phyloP scores from a whole-genome alignment of 2,329 filamentous ascomycete species.

The Aspergillus chevalieri region DNA sequence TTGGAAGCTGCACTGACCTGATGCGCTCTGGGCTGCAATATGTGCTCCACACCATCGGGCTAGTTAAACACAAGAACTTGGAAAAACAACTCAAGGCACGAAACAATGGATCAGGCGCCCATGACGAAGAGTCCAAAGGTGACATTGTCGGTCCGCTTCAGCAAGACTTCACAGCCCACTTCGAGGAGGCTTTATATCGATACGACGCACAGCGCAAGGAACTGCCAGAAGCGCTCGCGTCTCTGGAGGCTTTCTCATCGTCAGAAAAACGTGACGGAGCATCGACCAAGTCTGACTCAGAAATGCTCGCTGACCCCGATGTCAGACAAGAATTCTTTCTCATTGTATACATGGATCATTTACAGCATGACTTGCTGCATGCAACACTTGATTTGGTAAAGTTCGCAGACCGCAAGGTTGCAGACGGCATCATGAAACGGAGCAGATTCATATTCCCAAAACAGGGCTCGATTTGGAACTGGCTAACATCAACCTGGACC shows the following conservation, averaged over 20 bases:
- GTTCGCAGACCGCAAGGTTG: conserved; percentile 59
- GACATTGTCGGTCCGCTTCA: conserved; percentile 51
- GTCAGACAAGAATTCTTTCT: conserved; percentile 57
- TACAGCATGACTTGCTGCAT: conserved; percentile 53
- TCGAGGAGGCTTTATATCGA: conserved; percentile 46
- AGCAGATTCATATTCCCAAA: conserved; percentile 59
- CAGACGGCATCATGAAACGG: conserved; percentile 57
- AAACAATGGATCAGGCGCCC: conserved; percentile 18
- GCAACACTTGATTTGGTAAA: conserved; percentile 57
- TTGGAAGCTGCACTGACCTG: conserved; percentile 57
- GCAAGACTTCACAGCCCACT: conserved; percentile 46
- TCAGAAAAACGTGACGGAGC: conserved; percentile 31
- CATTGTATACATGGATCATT: conserved; percentile 56
- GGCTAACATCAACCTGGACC: conserved; percentile 32
- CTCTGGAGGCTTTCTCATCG: conserved; percentile 19
- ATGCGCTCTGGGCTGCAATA: conserved; percentile 59
- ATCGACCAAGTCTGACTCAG: conserved; percentile 9
- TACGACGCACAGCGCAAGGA: conserved; percentile 50
- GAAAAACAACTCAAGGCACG: conserved; percentile 38
- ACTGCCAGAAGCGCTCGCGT: conserved; percentile 43
- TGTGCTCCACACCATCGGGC: conserved; percentile 45
- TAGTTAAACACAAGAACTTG: conserved; percentile 29
- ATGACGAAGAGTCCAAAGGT: conserved; percentile 47
- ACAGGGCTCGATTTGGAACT: conserved; percentile 56
- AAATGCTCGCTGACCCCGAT: conserved; percentile 19